Evolutionary conservation across 2,329 filamentous ascomycete species (phyloP).

Genomic region (Colletotrichum cereale): DNA sequence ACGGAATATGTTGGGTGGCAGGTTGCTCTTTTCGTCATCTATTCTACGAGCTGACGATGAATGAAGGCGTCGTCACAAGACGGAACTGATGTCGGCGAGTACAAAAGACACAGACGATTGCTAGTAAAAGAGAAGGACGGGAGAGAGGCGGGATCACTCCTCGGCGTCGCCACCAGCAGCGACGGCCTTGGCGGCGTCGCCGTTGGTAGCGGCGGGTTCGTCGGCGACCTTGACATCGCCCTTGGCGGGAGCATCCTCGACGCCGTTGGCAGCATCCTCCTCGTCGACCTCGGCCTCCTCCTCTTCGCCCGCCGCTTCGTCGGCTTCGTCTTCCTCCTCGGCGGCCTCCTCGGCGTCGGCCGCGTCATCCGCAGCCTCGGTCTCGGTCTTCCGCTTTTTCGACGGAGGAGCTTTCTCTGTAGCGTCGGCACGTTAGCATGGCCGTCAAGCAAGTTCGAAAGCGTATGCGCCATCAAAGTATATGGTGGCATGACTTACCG

Average conservation of each 20-base stretch:
- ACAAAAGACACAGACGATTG: neutral
- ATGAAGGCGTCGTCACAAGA: neutral
- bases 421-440: slow-evolving; percentile 1
- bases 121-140: neutral
- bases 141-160: slow-evolving; percentile 25
- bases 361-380: slow-evolving; percentile 48
- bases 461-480: neutral
- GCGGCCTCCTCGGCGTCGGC: slow-evolving; percentile 43
- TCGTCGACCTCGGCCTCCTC: slow-evolving; percentile 45
- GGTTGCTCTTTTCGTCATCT: slow-evolving; percentile 24
- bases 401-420: slow-evolving; percentile 58
- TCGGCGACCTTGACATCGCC: slow-evolving; percentile 46
- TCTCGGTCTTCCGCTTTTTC: slow-evolving; percentile 65
- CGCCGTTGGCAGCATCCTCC: slow-evolving; percentile 42
- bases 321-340: slow-evolving; percentile 51
- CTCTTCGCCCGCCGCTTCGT: slow-evolving; percentile 48
- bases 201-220: slow-evolving; percentile 44
- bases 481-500: slow-evolving; percentile 2
- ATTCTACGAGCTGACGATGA: slow-evolving; percentile 28
- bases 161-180: slow-evolving; percentile 42
- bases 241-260: slow-evolving; percentile 45
- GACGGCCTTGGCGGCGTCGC: slow-evolving; percentile 44
- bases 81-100: neutral
- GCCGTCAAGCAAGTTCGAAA: neutral
- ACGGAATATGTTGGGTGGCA: neutral